phyloP scores from a whole-genome alignment of 495 filamentous ascomycete genomes.

The Neurospora discreta region DNA sequence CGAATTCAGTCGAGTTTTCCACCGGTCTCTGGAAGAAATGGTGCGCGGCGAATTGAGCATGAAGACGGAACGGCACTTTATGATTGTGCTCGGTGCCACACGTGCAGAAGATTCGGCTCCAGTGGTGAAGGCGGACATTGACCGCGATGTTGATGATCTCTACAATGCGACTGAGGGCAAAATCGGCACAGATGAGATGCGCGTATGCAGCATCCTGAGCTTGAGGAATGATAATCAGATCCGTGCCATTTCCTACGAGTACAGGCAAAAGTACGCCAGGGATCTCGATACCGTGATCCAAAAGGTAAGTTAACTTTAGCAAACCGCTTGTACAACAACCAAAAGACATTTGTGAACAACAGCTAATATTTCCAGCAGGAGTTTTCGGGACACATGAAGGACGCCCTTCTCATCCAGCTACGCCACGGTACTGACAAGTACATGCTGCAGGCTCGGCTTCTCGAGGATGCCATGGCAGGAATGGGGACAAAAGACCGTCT shows the following conservation, averaged over 20 bases:
- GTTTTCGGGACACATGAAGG: conserved; percentile 87
- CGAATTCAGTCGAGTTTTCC: conserved; percentile 57
- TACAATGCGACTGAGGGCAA: conserved; percentile 62
- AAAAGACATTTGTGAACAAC: neutral
- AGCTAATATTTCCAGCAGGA: conserved; percentile 31
- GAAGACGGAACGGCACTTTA: conserved; percentile 74
- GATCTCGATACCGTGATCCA: conserved; percentile 60
- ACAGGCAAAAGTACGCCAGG: conserved; percentile 51
- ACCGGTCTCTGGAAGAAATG: conserved; percentile 48
- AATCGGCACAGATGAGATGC: conserved; percentile 60
- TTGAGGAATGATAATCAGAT: conserved; percentile 66
- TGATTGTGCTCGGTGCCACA: conserved; percentile 58
- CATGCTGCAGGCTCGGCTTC: conserved; percentile 63
- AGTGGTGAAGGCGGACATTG: conserved; percentile 55
- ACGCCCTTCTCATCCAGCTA: conserved; percentile 69
- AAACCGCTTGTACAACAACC: neutral
- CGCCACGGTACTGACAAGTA: conserved; percentile 67
- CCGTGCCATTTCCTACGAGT: conserved; percentile 63
- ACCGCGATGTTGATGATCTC: conserved; percentile 59
- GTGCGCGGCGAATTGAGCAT: conserved; percentile 69
- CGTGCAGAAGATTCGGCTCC: conserved; percentile 67
- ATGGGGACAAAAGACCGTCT: conserved; percentile 76
- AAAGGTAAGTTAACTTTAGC: conserved; percentile 31
- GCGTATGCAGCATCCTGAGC: conserved; percentile 66
- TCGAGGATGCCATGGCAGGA: conserved; percentile 82